Conservation (phyloP, 495 filamentous ascomycete species). For the Evernia prunastri region DNA sequence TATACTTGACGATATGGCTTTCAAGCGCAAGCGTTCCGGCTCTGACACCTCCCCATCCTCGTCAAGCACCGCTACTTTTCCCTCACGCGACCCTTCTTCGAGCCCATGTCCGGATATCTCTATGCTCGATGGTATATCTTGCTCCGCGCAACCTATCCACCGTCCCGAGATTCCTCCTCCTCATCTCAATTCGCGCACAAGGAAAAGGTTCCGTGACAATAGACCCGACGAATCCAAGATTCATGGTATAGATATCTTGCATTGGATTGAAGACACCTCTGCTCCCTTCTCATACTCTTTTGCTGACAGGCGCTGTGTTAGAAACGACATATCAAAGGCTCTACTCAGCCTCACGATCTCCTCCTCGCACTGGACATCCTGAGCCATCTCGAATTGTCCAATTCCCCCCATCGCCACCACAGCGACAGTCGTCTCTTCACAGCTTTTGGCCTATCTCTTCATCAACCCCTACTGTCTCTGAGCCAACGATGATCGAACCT, state of each 20-base stretch:
- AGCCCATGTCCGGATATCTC: conserved; percentile 20
- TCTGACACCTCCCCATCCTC: conserved; percentile 33
- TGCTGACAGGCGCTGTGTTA: conserved; percentile 10
- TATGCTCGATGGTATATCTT: conserved; percentile 13
- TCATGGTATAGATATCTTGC: conserved; percentile 32
- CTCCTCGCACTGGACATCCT: conserved; percentile 32
- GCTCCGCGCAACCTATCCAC: neutral
- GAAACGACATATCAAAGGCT: conserved; percentile 35
- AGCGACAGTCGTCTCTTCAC: conserved; percentile 22
- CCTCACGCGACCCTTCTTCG: conserved; percentile 22
- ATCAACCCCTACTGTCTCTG: conserved; percentile 14
- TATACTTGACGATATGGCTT: conserved; percentile 37
- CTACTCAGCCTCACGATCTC: conserved; percentile 44
- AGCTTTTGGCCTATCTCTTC: conserved; percentile 20
- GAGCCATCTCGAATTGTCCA: conserved; percentile 6
- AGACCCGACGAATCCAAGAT: conserved; percentile 43
- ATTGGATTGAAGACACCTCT: neutral
- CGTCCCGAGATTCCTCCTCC: conserved; percentile 26
- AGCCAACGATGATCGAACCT: neutral
- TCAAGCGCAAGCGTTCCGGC: conserved; percentile 48
- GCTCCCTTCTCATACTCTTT: neutral
- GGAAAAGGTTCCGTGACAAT: conserved; percentile 46
- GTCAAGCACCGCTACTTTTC: conserved; percentile 32
- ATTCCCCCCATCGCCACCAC: conserved; percentile 2
- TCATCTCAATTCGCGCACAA: conserved; percentile 45